phyloP scores from a whole-genome alignment of 2,329 filamentous ascomycete species.

The Epichloe sibirici region DNA sequence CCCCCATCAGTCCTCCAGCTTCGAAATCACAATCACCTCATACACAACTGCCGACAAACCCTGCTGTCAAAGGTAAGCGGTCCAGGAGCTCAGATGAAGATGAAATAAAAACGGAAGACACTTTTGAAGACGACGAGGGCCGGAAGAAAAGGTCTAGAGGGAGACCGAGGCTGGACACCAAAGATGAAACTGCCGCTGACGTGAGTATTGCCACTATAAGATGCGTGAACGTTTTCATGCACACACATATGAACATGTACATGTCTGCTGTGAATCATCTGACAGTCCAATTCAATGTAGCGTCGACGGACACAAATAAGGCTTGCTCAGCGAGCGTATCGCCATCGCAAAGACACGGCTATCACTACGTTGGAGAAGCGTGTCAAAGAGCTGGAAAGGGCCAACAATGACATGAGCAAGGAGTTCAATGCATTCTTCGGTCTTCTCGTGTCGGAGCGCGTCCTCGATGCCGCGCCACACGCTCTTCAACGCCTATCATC shows the following conservation, averaged over 20 bases:
- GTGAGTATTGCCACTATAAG: constrained; percentile 37
- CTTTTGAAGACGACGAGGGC: constrained; percentile 24
- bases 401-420: constrained; percentile 62
- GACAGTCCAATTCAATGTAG: constrained; percentile 24
- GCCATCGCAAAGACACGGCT: constrained; percentile 71
- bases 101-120: constrained; percentile 8
- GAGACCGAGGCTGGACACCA: constrained; percentile 62
- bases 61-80: constrained; percentile 4
- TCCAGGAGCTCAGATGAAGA: constrained; percentile 8
- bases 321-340: constrained; percentile 73
- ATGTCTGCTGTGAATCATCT: neutral
- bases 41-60: neutral
- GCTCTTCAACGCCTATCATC: constrained; percentile 44
- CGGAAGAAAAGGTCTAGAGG: constrained; percentile 54
- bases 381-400: constrained; percentile 55
- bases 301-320: constrained; percentile 79
- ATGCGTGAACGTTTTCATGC: neutral
- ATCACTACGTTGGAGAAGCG: constrained; percentile 61
- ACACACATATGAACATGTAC: neutral
- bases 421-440: constrained; percentile 58
- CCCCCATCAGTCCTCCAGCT: neutral
- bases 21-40: neutral
- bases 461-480: constrained; percentile 43
- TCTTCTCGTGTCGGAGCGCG: constrained; percentile 42
- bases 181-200: constrained; percentile 66